These are phyloP conservation scores for Cryptococcus deneoformans DNA, from an alignment of 1,284 basidiomycete genomes.

Conservation along the genomic window DNA sequence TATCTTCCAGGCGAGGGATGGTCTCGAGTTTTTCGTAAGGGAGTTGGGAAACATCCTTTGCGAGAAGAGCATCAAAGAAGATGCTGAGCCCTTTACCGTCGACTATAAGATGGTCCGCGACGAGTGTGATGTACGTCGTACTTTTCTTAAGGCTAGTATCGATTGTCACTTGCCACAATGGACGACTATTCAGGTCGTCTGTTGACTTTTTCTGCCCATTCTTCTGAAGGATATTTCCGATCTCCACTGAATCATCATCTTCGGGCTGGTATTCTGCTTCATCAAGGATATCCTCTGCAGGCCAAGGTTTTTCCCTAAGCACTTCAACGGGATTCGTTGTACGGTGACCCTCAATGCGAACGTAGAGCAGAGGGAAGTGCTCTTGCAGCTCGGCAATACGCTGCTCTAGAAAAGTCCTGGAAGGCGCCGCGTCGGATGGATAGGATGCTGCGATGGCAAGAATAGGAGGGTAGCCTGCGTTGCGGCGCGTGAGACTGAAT, in stretches of 20 bases:
- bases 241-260: constrained; percentile 56
- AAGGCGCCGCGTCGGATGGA: constrained; percentile 18
- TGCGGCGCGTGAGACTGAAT: constrained; percentile 30
- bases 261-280: constrained; percentile 55
- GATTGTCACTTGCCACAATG: constrained; percentile 14
- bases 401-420: constrained; percentile 11
- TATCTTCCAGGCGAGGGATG: constrained; percentile 23
- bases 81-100: constrained; percentile 23
- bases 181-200: constrained; percentile 4
- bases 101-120: constrained; percentile 5
- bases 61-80: constrained; percentile 18
- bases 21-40: constrained; percentile 14
- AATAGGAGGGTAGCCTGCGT: constrained; percentile 21
- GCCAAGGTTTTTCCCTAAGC: constrained; percentile 10
- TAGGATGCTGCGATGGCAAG: constrained; percentile 26
- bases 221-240: background rate
- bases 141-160: background rate
- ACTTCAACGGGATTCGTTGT: constrained; percentile 13
- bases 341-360: constrained; percentile 11
- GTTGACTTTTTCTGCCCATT: background rate
- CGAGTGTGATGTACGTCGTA: constrained; percentile 7
- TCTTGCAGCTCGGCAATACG: constrained; percentile 30
- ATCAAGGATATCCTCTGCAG: constrained; percentile 13
- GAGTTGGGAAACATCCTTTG: constrained; percentile 12
- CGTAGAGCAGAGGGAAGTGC: constrained; percentile 29